Evolutionary conservation across 306 rosid genomes (phyloP).

Genomic region (Acacia melanoxylon): DNA sequence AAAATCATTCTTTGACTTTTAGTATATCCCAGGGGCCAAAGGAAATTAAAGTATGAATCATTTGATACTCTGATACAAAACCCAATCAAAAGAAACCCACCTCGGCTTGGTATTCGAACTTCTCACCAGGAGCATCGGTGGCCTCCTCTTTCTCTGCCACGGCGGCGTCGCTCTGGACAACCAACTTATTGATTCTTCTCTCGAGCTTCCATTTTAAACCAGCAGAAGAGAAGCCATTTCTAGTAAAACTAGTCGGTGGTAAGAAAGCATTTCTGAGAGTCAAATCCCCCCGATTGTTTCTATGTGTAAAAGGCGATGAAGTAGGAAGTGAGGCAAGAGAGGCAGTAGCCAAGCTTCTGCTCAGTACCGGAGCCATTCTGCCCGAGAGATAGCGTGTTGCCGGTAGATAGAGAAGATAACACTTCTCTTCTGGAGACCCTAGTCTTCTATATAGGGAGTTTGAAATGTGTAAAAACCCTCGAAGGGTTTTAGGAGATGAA

Average conservation of each 20-base stretch:
- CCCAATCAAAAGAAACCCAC: slow-evolving; percentile 46
- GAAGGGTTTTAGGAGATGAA: neutral
- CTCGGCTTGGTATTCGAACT: slow-evolving; percentile 97
- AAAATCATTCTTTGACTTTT: neutral
- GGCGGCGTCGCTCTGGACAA: slow-evolving; percentile 78
- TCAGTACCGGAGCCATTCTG: slow-evolving; percentile 77
- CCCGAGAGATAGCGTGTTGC: neutral
- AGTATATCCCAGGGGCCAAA: neutral
- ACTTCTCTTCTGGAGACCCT: slow-evolving; percentile 17
- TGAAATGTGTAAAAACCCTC: neutral
- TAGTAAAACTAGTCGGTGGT: slow-evolving; percentile 45
- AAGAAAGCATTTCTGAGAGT: slow-evolving; percentile 53
- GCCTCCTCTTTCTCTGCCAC: slow-evolving; percentile 79
- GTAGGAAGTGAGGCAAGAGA: slow-evolving; percentile 67
- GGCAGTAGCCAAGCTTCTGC: slow-evolving; percentile 61
- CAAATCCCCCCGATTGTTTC: slow-evolving; percentile 39
- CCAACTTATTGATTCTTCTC: slow-evolving; percentile 36
- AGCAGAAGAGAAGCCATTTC: slow-evolving; percentile 38
- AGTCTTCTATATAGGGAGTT: neutral
- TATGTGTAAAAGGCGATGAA: slow-evolving; percentile 43
- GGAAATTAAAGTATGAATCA: neutral
- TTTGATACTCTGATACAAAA: neutral
- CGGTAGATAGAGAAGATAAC: neutral
- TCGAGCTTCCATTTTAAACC: slow-evolving; percentile 55
- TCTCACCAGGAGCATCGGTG: slow-evolving; percentile 72